Evolutionary conservation across 2,329 filamentous ascomycete genomes (phyloP), one percentile per base, ranked within the genome.

Genomic region (Fusarium foetens): DNA sequence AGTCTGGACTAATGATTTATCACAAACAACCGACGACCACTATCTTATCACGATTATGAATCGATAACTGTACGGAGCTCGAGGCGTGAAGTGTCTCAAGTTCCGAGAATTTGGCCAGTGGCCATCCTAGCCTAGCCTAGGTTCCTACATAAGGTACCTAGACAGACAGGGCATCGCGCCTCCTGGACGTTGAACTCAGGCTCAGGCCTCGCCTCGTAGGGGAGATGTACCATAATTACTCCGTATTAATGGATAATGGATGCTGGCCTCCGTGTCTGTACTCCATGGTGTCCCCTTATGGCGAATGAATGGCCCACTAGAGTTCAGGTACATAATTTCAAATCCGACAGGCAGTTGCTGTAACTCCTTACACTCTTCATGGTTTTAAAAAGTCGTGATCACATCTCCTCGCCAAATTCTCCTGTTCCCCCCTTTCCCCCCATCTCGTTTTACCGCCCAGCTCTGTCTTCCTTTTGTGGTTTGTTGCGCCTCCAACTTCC

Each of bases 21-120:
- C 61, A 62, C 31, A 38, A 46, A 54, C 45, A 36, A 39, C 38
- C 33, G 29, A 48, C 29, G 45, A 31, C 57, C 36, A 11, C 21
- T 53, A 63, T 68, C 55, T 70, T 63, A 70, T 68, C 70, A 55
- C 29, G 46, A 38, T 58, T 53, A 39, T 73, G 54, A 58, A 62
- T 71, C 63, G 51, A 71, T 61, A 35, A 51, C 29, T 70, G 58
- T 38, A 68, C 63, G 41, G 51, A 65, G 58, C 48, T 61, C 52
- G 70, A 73, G 57, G 70, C 70, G 43, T 73, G 62, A 49, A 71
- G 48, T 68, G 70, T 73, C 70, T 73, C 70, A 71, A 71, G 61
- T 61, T 41, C 48, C 46, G 48, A 55, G 39, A 23, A 42, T 39
- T 38, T 55, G 39, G 54, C 63, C 68, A 57, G 52, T 46, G 43